Evolutionary conservation across 2,329 filamentous ascomycete genomes (phyloP), one percentile per base, ranked within the genome.

Genomic region (Acephala macrosclerotiorum): DNA sequence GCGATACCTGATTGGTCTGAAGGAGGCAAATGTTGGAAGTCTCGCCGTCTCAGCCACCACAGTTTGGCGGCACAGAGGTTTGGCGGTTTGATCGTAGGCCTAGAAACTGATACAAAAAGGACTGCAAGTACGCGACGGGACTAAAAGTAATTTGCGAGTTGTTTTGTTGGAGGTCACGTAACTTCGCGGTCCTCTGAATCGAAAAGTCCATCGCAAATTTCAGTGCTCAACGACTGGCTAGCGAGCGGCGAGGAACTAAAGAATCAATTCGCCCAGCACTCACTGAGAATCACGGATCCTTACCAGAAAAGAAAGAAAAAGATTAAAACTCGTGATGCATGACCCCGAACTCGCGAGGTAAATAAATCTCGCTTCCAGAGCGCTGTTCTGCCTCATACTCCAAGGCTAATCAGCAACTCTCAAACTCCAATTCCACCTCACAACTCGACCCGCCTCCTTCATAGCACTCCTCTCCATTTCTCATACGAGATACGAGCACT

Each of bases 331-430:
- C 18, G 45, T 9, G 45, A 49, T 49, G 45, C 18, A n/a, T n/a
- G 45, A 49, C 45, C 45, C 45, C 45, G 45, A 49, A 49, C 45
- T 49, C 45, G 45, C 45, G 45, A 49, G 45, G 45, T n/a, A 22
- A 49, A 49, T 20, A 20, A 2, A 22, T 22, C 45, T 22, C 45
- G 7, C 20, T n/a, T 25, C 25, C 25, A 29, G 8, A 29, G 18
- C 26, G 7, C 38, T 18, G 7, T 53, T 33, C 49, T 53, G 26
- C 25, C 18, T 53, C 49, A 53, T 16, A 22, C 3, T 18, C 18
- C 26, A 53, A 53, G 22, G 25, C 49, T 53, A 53, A 53, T 53
- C 45, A 53, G 12, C 4, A 29, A 53, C 49, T 33, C 49, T 53
- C 49, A 53, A 25, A 53, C 49, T 53, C 49, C 26, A 9, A 12